Percentiles rank a stretch among this genome's conserved stretches.
phyloP scores from a whole-genome alignment of 2,329 filamentous ascomycete genomes.

The Penicillium brasilianum region DNA sequence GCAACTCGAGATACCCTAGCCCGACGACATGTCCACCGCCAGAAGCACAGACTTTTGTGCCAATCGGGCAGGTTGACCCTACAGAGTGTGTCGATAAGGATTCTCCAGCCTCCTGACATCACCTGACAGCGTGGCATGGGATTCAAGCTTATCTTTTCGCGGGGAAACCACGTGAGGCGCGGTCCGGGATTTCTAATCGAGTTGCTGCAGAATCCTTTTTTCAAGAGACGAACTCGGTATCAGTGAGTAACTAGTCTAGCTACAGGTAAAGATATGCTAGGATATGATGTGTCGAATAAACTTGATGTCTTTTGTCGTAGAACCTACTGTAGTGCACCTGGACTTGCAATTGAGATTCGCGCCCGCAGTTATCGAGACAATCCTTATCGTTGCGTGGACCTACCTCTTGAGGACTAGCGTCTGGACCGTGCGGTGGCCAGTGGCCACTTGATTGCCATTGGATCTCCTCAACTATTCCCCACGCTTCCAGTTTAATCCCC shows the following conservation, averaged over 20 bases:
- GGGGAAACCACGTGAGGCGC: conserved; percentile 14
- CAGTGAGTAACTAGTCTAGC: neutral
- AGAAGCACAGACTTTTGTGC: neutral
- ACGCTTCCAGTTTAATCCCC: neutral
- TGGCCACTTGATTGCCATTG: neutral
- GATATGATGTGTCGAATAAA: neutral
- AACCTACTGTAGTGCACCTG: neutral
- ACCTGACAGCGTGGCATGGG: conserved; percentile 4
- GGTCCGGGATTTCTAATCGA: too few relatives aligned
- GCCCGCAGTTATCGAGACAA: too few relatives aligned
- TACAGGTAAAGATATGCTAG: too few relatives aligned
- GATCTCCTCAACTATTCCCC: neutral
- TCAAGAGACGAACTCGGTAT: neutral
- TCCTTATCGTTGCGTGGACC: conserved; percentile 26
- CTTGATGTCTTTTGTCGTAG: neutral
- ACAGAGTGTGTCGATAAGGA: neutral
- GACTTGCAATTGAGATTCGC: too few relatives aligned
- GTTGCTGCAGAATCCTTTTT: too few relatives aligned
- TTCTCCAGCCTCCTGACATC: neutral
- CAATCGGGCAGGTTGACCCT: conserved; percentile 24
- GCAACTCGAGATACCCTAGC: neutral
- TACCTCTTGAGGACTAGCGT: conserved; percentile 26
- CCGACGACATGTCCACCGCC: too few relatives aligned
- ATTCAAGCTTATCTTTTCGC: conserved; percentile 25
- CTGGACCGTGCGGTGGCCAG: neutral